Conservation (phyloP, 139 green algal genomes). For the Closterium sp. region DNA sequence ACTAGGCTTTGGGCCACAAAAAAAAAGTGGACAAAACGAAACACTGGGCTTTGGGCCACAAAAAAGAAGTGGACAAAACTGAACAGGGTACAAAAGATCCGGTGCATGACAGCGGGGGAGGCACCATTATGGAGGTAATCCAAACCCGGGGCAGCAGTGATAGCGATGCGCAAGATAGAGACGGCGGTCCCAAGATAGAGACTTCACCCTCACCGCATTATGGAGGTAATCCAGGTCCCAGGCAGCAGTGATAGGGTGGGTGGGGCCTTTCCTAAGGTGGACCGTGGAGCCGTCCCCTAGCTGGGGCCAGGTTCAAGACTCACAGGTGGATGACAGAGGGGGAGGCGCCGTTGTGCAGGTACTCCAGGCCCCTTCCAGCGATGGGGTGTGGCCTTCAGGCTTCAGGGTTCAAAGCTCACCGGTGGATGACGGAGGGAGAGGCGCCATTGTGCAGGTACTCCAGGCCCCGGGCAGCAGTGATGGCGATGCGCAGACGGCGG, state of each 20-base stretch:
- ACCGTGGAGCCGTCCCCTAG: background rate
- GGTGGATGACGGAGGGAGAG: slow-evolving; percentile 30
- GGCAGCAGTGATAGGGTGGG: background rate
- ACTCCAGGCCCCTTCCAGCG: background rate
- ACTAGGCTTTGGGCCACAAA: background rate
- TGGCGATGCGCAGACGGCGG: slow-evolving; percentile 13
- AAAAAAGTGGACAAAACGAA: background rate
- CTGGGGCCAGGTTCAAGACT: too few species aligned
- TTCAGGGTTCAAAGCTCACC: too few species aligned
- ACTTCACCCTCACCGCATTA: background rate
- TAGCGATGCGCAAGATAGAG: background rate
- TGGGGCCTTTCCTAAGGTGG: background rate
- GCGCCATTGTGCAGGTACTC: slow-evolving; percentile 33
- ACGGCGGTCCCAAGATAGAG: background rate
- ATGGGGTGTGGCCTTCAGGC: too few species aligned
- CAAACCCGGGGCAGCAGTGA: too few species aligned
- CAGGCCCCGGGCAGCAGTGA: background rate
- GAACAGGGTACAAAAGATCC: background rate
- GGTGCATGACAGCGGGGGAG: background rate
- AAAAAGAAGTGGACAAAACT: background rate
- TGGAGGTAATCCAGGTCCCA: background rate
- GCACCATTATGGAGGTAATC: background rate
- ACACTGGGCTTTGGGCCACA: background rate
- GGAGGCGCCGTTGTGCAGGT: too few species aligned
- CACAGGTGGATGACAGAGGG: too few species aligned